These are phyloP conservation scores for Phaeosphaeria sp. DNA, from an alignment of 2,329 filamentous ascomycete species.

Conservation along the genomic window DNA sequence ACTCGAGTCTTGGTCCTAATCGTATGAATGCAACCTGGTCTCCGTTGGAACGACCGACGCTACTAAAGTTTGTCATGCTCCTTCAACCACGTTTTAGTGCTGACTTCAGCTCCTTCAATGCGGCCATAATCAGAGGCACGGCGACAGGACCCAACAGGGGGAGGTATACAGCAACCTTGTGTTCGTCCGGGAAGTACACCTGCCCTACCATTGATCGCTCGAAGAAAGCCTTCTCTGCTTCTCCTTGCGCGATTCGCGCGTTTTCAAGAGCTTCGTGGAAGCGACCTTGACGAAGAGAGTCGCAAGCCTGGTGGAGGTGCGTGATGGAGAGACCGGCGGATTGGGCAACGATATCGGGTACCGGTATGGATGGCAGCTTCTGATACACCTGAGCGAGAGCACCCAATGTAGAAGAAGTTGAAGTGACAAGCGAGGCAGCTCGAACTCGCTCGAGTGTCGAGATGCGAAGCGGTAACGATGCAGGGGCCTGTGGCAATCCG, in stretches of 20 bases:
- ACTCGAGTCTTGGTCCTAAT: background rate
- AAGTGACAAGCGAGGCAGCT: conserved; percentile 82
- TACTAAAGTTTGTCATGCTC: background rate
- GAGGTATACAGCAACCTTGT: conserved; percentile 95
- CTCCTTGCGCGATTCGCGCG: conserved; percentile 83
- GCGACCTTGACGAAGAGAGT: conserved; percentile 67
- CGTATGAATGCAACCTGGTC: background rate
- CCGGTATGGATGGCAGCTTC: conserved; percentile 87
- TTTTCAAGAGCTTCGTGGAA: conserved; percentile 75
- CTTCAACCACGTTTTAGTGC: conserved; percentile 27
- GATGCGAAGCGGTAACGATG: conserved; percentile 81
- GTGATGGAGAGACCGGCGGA: conserved; percentile 81
- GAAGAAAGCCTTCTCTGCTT: conserved; percentile 94
- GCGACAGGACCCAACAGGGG: conserved; percentile 89
- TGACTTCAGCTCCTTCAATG: conserved; percentile 71
- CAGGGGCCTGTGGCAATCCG: conserved; percentile 79
- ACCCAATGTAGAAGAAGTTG: conserved; percentile 92
- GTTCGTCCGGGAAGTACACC: conserved; percentile 97
- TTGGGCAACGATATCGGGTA: conserved; percentile 84
- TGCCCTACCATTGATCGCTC: conserved; percentile 99
- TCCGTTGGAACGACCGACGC: background rate
- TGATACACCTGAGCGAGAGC: conserved; percentile 83
- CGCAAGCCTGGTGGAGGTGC: conserved; percentile 79
- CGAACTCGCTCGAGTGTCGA: conserved; percentile 86
- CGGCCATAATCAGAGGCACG: conserved; percentile 84